Evolutionary conservation across 1,284 basidiomycete species (phyloP).

Genomic region (Melampsora americana): DNA sequence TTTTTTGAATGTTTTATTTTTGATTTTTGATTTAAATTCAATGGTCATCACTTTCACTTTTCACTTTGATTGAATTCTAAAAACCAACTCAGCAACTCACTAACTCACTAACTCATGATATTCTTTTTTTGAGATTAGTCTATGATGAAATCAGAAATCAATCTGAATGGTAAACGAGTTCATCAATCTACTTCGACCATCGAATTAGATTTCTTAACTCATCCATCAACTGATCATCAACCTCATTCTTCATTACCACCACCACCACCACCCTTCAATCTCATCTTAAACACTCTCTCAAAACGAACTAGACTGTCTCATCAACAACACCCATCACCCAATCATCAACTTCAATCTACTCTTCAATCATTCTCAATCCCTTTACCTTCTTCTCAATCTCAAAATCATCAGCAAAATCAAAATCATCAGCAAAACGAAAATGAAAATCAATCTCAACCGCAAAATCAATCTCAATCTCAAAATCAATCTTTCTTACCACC

Average conservation of each 20-base stretch:
- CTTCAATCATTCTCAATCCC: background rate
- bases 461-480: constrained; percentile 11
- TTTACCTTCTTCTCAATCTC: background rate
- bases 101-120: too few species aligned
- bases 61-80: too few species aligned
- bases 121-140: too few species aligned
- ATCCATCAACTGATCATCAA: too few species aligned
- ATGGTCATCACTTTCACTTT: too few species aligned
- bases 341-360: background rate
- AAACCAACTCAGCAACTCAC: too few species aligned
- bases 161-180: background rate
- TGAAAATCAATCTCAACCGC: background rate
- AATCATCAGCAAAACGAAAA: too few species aligned
- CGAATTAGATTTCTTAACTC: background rate
- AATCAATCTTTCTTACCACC: constrained; percentile 3
- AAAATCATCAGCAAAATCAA: too few species aligned
- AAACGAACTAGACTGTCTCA: background rate
- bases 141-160: background rate
- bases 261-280: background rate
- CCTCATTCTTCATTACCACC: background rate
- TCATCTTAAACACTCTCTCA: background rate
- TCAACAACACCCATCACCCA: background rate
- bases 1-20: too few species aligned
- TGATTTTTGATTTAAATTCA: too few species aligned
- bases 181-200: background rate